Evolutionary conservation across 768 basidiomycete species (phyloP).

Genomic region (Pisolithus albus): DNA sequence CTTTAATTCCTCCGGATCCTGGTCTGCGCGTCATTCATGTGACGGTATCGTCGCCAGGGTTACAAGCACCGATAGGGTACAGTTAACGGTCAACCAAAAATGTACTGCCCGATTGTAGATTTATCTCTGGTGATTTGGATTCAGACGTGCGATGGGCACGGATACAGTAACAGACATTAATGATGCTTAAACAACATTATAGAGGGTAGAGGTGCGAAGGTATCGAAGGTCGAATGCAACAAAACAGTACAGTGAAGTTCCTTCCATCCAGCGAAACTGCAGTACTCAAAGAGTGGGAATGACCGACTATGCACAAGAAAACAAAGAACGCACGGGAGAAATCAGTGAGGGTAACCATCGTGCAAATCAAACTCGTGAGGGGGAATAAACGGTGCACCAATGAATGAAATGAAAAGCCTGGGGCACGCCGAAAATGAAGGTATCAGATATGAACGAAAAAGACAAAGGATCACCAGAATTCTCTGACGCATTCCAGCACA

Average conservation of each 20-base stretch:
- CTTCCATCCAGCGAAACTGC: constrained; percentile 15
- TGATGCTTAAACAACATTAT: constrained; percentile 29
- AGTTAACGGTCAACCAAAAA: background rate
- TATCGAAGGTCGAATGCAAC: constrained; percentile 18
- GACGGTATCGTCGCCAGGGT: background rate
- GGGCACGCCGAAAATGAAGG: background rate
- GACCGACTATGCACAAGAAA: constrained; percentile 12
- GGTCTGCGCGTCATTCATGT: background rate
- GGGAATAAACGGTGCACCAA: constrained; percentile 13
- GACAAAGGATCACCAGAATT: constrained; percentile 39
- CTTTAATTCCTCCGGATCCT: background rate
- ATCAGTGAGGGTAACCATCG: constrained; percentile 4
- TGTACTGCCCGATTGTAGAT: background rate
- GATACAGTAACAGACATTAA: constrained; percentile 25
- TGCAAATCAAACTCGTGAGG: constrained; percentile 4
- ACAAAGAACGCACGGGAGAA: constrained; percentile 13
- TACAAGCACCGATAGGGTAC: background rate
- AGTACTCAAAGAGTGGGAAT: constrained; percentile 10
- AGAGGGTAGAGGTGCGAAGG: constrained; percentile 8
- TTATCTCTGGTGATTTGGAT: constrained; percentile 1
- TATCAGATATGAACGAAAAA: background rate
- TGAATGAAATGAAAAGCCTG: constrained; percentile 6
- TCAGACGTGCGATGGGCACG: constrained; percentile 1
- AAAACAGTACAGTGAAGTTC: constrained; percentile 26
- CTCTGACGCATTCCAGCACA: constrained; percentile 63